Evolutionary conservation across 805 yeast species (phyloP).

Genomic region (Candida yuanshanica): DNA sequence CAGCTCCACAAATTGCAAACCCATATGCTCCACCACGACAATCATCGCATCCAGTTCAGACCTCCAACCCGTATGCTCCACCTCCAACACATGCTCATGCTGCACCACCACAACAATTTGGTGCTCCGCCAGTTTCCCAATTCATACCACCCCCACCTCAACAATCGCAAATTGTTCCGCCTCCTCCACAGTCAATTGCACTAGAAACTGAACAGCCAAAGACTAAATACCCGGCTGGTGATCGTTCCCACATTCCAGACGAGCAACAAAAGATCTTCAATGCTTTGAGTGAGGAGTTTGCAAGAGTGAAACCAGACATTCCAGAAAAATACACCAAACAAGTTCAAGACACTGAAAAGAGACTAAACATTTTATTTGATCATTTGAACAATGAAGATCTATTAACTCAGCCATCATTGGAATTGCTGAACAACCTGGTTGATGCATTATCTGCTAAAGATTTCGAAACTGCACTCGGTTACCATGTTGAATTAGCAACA

Average conservation of each 20-base stretch:
- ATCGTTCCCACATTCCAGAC: slow-evolving; percentile 60
- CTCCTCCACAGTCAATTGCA: slow-evolving; percentile 20
- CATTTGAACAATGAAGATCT: slow-evolving; percentile 71
- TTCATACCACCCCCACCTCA: slow-evolving; percentile 18
- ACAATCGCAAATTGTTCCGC: slow-evolving; percentile 18
- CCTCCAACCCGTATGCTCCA: slow-evolving; percentile 25
- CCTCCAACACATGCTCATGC: slow-evolving; percentile 27
- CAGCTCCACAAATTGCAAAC: slow-evolving; percentile 22
- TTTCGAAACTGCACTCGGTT: slow-evolving; percentile 50
- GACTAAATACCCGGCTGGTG: slow-evolving; percentile 51
- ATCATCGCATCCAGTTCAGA: slow-evolving; percentile 24
- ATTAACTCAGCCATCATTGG: slow-evolving; percentile 51
- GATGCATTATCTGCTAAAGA: slow-evolving; percentile 47
- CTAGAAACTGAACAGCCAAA: slow-evolving; percentile 10
- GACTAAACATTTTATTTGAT: slow-evolving; percentile 70
- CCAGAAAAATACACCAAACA: slow-evolving; percentile 74
- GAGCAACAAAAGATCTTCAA: slow-evolving; percentile 52
- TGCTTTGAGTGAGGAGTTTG: slow-evolving; percentile 49
- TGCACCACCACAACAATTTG: slow-evolving; percentile 3
- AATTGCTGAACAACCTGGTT: slow-evolving; percentile 45
- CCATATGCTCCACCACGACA: slow-evolving; percentile 32
- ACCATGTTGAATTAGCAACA: slow-evolving; percentile 56
- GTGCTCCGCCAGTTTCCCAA: too few relatives aligned
- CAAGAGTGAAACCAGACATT: slow-evolving; percentile 60
- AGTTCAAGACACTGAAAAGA: slow-evolving; percentile 72